Base-by-base conservation (phyloP, 345 rosid species). In the Geranium rotundifolium region DNA sequence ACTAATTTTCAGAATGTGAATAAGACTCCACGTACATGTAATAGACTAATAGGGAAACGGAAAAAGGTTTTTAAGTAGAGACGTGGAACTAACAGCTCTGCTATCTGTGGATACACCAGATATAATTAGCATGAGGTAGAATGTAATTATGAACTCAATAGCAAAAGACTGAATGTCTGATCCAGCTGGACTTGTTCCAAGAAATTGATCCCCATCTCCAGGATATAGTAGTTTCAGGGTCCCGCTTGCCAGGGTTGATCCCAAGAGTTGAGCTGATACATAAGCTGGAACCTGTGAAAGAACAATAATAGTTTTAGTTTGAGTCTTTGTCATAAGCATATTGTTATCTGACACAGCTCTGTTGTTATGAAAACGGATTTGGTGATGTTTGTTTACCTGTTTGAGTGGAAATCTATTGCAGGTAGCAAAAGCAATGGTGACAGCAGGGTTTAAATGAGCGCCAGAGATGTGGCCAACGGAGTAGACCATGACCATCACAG, bases 31-130 rank as follows among this genome's bases (percentile, higher is more conserved):
- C 10, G 41, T 34, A 34, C 6, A 34, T 34, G 41, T 34, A 34
- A 34, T 0, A 34, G 41, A n/a, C n/a, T n/a, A n/a, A n/a, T n/a
- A n/a, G n/a, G n/a, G n/a, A 1, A 8, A 34, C 41, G 3, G 7
- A 4, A 2, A 34, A 34, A 34, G 41, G 41, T 4, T 34, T 5
- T 34, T 34, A 1, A 34, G 41, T 34, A 8, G 3, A 34, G 41
- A 34, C 6, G 41, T 4, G 6, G 57, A 52, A 82, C 95, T 73
- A 62, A 89, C 96, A 27, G 96, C 98, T 80, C 98, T 75, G 67
- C 81, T 87, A 34, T 91, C 98, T 0, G 98, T 91, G 41, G 90
- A 85, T 2, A 87, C 96, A 1, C 98, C 98, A 1, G 92, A 88
- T 7, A 89, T 75, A 23, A 91, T 2, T 41, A 86, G 89, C 96